Evolutionary conservation across 2,329 filamentous ascomycete genomes (phyloP), one percentile per base, ranked within the genome.

Genomic region (Cladophialophora immunda): DNA sequence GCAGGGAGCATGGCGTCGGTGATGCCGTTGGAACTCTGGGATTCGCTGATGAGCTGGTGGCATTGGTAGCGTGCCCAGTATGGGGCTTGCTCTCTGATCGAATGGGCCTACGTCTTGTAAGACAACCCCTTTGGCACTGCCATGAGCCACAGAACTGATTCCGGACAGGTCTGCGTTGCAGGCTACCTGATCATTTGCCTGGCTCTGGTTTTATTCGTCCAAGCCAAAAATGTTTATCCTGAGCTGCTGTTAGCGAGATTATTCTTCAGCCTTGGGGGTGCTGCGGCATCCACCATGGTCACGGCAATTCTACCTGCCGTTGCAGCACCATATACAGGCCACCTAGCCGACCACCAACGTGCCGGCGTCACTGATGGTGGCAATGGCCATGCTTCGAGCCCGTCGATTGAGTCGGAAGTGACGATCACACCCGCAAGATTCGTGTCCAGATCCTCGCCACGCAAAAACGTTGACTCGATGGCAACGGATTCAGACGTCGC

Each of bases 241-340:
- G 90, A 97, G 77, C 83, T 99, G 72, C 82, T 98, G 62, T 81
- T 97, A 50, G 93, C 92, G 62, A 86, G 95, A 71, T 83, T 98
- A 58, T 82, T 96, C 63, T 99, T 99, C 79, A 95, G 94, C 71
- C 73, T 97, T 19, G 95, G 95, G 27, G 95, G 92, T 22, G 93
- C 94, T n/a, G 95, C 94, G 25, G 89, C 92, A 85, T 94, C 93
- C 15, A 98, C 95, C 1, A 99, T 99, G 95, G 95, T 99, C 22
- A 98, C 95, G 8, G 95, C 95, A 3, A 93, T 97, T 54, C 84
- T 99, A 27, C 95, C 95, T 1, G 89, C 85, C 30, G 88, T 91
- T 79, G 65, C 58, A 34, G 63, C 74, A 22, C 41, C 58, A 45
- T 8, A 45, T 13, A 53, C 34, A 73, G 71, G 47, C 30, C 69